Conservation (phyloP, 805 yeast species). For the Kodamaea hsintzibuensis region DNA sequence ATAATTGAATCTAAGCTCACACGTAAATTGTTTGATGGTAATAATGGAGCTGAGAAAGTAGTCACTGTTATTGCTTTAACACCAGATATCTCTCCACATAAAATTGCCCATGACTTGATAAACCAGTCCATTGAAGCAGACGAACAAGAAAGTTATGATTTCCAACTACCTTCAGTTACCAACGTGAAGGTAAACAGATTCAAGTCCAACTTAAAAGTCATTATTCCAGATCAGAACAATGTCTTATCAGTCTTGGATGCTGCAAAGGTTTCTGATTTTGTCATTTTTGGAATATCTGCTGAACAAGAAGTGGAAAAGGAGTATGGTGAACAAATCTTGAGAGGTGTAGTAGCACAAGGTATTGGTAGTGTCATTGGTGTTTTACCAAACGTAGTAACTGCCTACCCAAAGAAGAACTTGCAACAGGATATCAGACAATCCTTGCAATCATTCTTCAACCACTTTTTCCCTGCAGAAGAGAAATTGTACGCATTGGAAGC, state of each 20-base stretch:
- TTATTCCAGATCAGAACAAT: constrained; percentile 68
- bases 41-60: constrained; percentile 78
- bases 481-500: constrained; percentile 71
- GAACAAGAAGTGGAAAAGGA: constrained; percentile 74
- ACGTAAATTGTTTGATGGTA: constrained; percentile 77
- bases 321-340: constrained; percentile 84
- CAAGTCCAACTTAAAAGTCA: constrained; percentile 71
- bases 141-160: constrained; percentile 19
- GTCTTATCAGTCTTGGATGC: constrained; percentile 77
- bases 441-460: constrained; percentile 40
- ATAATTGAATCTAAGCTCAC: constrained; percentile 57
- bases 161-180: constrained; percentile 50
- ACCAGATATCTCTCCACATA: constrained; percentile 58
- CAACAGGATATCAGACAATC: constrained; percentile 61
- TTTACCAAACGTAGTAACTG: constrained; percentile 66
- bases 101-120: constrained; percentile 54
- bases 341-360: constrained; percentile 92
- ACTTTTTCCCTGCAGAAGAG: constrained; percentile 65
- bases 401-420: constrained; percentile 71
- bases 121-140: constrained; percentile 33
- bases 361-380: constrained; percentile 80
- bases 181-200: constrained; percentile 60
- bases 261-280: constrained; percentile 86
- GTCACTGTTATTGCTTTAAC: constrained; percentile 81
- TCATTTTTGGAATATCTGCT: constrained; percentile 87